Evolutionary conservation across 129 eudicot species (phyloP).

Genomic region (Tagetes erecta): DNA sequence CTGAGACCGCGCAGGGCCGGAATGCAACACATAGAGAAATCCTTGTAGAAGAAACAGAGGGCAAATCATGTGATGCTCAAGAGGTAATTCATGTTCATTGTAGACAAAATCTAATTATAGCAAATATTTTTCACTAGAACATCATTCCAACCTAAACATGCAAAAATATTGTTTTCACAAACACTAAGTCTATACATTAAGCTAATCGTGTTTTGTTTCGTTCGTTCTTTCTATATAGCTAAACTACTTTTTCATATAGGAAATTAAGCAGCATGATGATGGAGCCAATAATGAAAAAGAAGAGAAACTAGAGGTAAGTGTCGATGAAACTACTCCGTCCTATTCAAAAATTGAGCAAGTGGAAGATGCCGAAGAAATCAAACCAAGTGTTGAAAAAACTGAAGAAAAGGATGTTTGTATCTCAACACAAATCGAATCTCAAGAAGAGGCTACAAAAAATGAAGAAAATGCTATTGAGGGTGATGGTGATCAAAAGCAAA

Average conservation of each 20-base stretch:
- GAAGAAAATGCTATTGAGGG: slow-evolving; percentile 18
- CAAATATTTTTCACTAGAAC: slow-evolving; percentile 8
- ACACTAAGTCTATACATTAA: not conserved
- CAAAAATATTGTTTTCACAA: not conserved
- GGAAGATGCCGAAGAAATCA: slow-evolving; percentile 27
- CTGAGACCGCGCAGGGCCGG: slow-evolving; percentile 9
- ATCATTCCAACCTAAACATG: slow-evolving; percentile 17
- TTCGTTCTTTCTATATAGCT: not conserved
- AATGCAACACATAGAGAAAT: not conserved
- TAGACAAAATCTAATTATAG: not conserved
- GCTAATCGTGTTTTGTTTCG: not conserved
- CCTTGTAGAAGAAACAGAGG: not conserved
- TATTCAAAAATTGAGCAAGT: slow-evolving; percentile 19
- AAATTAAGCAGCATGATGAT: not conserved
- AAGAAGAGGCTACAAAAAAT: slow-evolving; percentile 11
- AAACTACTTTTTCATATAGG: slow-evolving; percentile 22
- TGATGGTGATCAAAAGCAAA: slow-evolving; percentile 17
- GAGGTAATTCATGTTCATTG: slow-evolving; percentile 21
- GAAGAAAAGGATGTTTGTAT: slow-evolving; percentile 27
- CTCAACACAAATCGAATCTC: slow-evolving; percentile 16
- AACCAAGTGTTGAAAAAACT: slow-evolving; percentile 12
- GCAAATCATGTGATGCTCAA: slow-evolving; percentile 1
- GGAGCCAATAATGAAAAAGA: slow-evolving; percentile 12
- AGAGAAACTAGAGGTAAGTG: slow-evolving; percentile 22
- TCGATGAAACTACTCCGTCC: not conserved